These are phyloP conservation scores for Colletotrichum tropicicola DNA, from an alignment of 2,329 filamentous ascomycete species.

Conservation along the genomic window DNA sequence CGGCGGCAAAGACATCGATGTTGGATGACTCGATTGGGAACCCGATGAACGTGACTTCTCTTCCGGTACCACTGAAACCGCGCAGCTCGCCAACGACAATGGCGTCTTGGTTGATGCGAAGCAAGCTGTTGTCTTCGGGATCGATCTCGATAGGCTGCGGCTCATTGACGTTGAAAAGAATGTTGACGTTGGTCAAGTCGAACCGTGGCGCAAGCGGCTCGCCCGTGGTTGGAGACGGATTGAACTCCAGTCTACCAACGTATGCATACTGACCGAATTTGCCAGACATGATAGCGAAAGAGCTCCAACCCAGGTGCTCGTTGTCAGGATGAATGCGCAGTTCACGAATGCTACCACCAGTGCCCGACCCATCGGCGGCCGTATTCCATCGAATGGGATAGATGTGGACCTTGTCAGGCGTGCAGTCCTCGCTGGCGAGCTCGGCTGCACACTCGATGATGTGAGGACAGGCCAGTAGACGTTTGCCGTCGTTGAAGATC, in stretches of 20 bases:
- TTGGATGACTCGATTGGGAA: constrained; percentile 48
- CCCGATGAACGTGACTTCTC: constrained; percentile 47
- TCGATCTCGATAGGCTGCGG: constrained; percentile 7
- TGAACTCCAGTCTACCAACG: constrained; percentile 47
- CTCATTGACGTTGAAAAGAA: constrained; percentile 36
- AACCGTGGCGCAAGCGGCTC: constrained; percentile 39
- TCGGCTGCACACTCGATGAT: constrained; percentile 47
- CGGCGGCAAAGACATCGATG: constrained; percentile 49
- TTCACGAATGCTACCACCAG: constrained; percentile 45
- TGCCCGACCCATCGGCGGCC: constrained; percentile 37
- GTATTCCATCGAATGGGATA: constrained; percentile 49
- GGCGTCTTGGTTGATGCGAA: constrained; percentile 39
- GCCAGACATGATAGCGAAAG: constrained; percentile 34
- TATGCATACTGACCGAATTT: constrained; percentile 36
- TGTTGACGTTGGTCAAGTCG: constrained; percentile 45
- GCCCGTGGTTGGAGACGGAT: constrained; percentile 39
- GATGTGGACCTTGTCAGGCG: constrained; percentile 42
- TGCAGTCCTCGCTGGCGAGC: constrained; percentile 45
- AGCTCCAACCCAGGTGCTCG: constrained; percentile 47
- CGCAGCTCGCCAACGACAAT: constrained; percentile 49
- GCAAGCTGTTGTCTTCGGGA: constrained; percentile 8
- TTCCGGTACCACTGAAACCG: constrained; percentile 48
- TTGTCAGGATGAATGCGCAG: constrained; percentile 52
- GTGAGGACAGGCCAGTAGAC: constrained; percentile 42
- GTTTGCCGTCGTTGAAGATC: constrained; percentile 47